Conservation (phyloP, 2,329 filamentous ascomycete species). For the Beauveria pseudobassiana region DNA sequence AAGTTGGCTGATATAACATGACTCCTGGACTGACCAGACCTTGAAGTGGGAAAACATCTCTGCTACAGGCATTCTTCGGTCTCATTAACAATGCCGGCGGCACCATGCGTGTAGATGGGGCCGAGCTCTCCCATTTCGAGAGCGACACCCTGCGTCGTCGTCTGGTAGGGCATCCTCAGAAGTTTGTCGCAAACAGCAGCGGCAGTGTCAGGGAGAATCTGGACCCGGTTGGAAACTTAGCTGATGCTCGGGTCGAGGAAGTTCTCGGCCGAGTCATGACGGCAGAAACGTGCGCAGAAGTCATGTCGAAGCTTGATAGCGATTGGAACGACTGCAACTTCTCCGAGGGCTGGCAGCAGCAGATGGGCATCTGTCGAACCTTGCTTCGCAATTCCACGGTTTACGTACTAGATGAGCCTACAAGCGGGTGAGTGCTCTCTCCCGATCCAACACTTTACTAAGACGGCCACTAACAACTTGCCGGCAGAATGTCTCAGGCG, state of each 20-base stretch:
- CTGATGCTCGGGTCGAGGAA: neutral
- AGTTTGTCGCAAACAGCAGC: too few species aligned
- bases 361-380: neutral
- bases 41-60: slow-evolving; percentile 3
- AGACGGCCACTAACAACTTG: neutral
- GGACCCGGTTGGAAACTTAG: too few species aligned
- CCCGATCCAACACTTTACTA: neutral
- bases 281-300: neutral
- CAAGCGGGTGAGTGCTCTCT: neutral
- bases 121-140: too few species aligned
- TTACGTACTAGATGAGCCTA: slow-evolving; percentile 3
- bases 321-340: slow-evolving; percentile 3
- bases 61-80: neutral
- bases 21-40: neutral
- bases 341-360: neutral
- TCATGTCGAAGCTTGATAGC: neutral
- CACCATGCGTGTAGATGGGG: too few species aligned
- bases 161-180: too few species aligned
- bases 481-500: too few species aligned
- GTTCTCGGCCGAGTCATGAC: neutral
- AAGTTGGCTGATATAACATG: neutral
- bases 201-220: too few species aligned
- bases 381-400: neutral
- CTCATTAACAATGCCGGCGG: neutral
- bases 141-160: neutral